Evolutionary conservation across 495 filamentous ascomycete genomes (phyloP), one percentile per base, ranked within the genome.

Genomic region (Wilcoxina mikolae): DNA sequence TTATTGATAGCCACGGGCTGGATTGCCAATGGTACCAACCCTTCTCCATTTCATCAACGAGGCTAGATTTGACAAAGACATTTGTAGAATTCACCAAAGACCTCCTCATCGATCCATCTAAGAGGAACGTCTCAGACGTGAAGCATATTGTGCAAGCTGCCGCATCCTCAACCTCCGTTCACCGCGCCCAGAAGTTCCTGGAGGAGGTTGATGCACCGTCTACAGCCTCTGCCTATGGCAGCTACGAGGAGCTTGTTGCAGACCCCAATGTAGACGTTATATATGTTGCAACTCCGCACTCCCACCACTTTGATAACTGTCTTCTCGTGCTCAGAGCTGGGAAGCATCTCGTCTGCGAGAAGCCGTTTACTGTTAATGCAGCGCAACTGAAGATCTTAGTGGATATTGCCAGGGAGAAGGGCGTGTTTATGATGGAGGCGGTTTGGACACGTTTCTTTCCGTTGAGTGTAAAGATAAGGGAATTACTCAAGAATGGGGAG

Each of bases 381-480:
- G 73, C 78, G 11, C 88, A 95, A 71, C 73, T 85, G 3, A 78
- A 76, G 64, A 81, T 82, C 56, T 73, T 95, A 15, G 76, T 81
- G 50, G 78, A 85, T 49, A 81, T 77, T 17, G 87, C 91, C 0
- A 76, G 71, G 60, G 72, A 77, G 60, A 94, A 93, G 76, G 78
- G 79, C n/a, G 64, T 95, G 20, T 95, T 95, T 71, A 68, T 96
- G 33, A 94, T 95, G 87, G 90, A 96, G 72, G 89, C 89, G 17
- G 85, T 95, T 11, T 95, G 91, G 90, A 95, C 89, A 35, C 73
- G 90, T 22, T 91, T 84, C 67, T 93, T 94, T 73, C 90, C 90
- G 1, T 67, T 90, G 3, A 83, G 78, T 58, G 76, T 84, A 53
- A 79, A 90, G 68, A 69, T 95, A 20, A 69, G 87, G 35, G 74